Conservation (phyloP, 1,139 yeast species). For the Saccharomyces hybrid region DNA sequence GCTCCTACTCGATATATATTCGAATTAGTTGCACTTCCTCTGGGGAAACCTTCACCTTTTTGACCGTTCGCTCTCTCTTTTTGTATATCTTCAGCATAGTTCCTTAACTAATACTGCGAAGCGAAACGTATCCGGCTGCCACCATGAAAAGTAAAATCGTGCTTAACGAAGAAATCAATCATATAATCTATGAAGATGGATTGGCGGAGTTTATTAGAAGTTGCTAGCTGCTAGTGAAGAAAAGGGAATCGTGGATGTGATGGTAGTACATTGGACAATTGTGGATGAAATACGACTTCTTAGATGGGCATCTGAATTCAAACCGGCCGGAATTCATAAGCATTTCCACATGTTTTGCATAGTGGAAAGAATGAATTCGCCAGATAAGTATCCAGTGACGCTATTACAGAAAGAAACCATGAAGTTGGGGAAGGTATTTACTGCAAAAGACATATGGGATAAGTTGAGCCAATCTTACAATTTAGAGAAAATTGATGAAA, state of each 20-base stretch:
- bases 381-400: conserved; percentile 27
- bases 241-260: conserved; percentile 4
- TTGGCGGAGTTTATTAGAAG: not conserved
- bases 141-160: not conserved
- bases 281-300: conserved; percentile 63
- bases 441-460: conserved; percentile 50
- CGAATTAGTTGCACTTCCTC: not conserved
- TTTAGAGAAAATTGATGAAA: conserved; percentile 23
- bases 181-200: not conserved
- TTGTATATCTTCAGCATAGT: not conserved
- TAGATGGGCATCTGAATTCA: conserved; percentile 57
- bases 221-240: not conserved
- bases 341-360: conserved; percentile 53
- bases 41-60: not conserved
- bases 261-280: conserved; percentile 42
- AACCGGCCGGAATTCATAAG: conserved; percentile 52
- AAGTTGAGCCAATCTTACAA: conserved; percentile 50
- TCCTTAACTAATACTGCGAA: not conserved
- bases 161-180: not conserved
- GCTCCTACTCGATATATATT: not conserved
- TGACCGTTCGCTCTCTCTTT: not conserved
- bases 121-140: not conserved
- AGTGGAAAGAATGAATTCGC: conserved; percentile 43
- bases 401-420: conserved; percentile 25
- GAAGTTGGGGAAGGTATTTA: conserved; percentile 31